A percentile compares a stretch with the other conserved stretches of the same genome.
phyloP scores from a whole-genome alignment of 768 basidiomycete species.

The Pleurotus salmoneostramineus region DNA sequence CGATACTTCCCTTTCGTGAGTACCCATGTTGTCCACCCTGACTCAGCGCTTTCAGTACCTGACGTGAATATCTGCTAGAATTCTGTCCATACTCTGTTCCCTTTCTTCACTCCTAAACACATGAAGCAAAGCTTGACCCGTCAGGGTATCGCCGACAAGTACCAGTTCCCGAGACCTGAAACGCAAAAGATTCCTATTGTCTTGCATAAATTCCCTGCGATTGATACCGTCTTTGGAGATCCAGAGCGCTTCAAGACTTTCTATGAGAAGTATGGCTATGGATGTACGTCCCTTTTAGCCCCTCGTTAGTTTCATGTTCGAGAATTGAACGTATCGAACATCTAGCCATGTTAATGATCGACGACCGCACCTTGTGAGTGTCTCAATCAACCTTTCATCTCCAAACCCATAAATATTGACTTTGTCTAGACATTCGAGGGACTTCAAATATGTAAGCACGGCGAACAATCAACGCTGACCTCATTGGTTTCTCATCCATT shows the following conservation, averaged over 20 bases:
- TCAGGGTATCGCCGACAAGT: conserved; percentile 33
- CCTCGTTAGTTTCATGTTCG: not conserved
- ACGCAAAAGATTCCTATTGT: conserved; percentile 16
- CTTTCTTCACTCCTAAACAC: conserved; percentile 48
- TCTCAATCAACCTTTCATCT: not conserved
- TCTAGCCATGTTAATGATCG: not conserved
- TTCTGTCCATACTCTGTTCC: conserved; percentile 51
- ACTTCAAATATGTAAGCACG: not conserved
- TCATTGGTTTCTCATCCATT: not conserved
- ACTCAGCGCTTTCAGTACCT: too few species aligned
- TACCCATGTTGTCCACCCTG: not conserved
- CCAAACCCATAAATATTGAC: not conserved
- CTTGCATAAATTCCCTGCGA: conserved; percentile 28
- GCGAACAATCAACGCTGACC: not conserved
- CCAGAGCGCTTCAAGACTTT: conserved; percentile 28
- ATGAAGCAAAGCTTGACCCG: conserved; percentile 30
- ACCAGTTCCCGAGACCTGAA: conserved; percentile 36
- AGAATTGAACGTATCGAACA: not conserved
- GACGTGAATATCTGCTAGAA: conserved; percentile 9
- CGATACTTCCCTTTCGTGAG: conserved; percentile 34
- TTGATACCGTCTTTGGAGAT: conserved; percentile 29
- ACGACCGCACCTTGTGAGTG: not conserved
- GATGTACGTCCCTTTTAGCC: conserved; percentile 6
- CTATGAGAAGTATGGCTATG: conserved; percentile 32
- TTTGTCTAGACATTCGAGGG: not conserved